Conservation (phyloP, 495 filamentous ascomycete genomes). For the Parathielavia hyrcaniae region DNA sequence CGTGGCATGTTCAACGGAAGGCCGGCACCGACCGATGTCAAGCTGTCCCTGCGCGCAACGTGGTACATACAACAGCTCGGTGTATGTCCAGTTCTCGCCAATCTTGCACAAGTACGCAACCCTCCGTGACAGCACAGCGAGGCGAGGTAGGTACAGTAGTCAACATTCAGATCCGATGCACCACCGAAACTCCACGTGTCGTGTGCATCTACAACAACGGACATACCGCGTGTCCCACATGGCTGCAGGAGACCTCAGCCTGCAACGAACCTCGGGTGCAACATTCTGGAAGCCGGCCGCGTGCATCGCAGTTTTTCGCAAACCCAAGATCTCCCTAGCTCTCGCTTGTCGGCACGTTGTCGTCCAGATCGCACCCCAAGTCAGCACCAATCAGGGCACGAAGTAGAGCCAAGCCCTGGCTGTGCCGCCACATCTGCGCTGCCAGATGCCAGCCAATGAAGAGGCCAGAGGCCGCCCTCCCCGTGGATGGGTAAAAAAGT, state of each 20-base stretch:
- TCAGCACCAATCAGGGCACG: conserved; percentile 2
- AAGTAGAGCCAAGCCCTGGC: not conserved
- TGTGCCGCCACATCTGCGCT: conserved; percentile 14
- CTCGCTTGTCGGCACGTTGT: not conserved
- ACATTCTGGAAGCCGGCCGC: not conserved
- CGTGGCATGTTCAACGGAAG: not conserved
- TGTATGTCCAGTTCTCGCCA: not conserved
- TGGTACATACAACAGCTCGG: not conserved
- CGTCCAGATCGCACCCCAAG: not conserved
- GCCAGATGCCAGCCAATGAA: conserved; percentile 4
- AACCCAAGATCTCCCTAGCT: no score
- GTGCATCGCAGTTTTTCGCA: not conserved
- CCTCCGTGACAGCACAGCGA: not conserved
- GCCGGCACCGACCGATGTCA: not conserved
- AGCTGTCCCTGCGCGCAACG: conserved; percentile 1
- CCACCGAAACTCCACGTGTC: conserved; percentile 6
- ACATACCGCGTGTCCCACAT: not conserved
- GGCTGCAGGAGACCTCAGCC: not conserved
- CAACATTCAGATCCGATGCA: not conserved
- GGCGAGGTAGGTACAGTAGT: no score
- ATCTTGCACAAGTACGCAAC: not conserved
- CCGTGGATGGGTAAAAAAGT: not conserved
- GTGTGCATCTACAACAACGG: conserved; percentile 1
- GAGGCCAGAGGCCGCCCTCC: conserved; percentile 7
- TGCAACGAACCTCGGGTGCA: not conserved